Percentiles rank a stretch among this genome's conserved stretches.
These are phyloP conservation scores for Chaetomiaceae sp. DNA, from an alignment of 2,329 filamentous ascomycete species.

Conservation along the genomic window DNA sequence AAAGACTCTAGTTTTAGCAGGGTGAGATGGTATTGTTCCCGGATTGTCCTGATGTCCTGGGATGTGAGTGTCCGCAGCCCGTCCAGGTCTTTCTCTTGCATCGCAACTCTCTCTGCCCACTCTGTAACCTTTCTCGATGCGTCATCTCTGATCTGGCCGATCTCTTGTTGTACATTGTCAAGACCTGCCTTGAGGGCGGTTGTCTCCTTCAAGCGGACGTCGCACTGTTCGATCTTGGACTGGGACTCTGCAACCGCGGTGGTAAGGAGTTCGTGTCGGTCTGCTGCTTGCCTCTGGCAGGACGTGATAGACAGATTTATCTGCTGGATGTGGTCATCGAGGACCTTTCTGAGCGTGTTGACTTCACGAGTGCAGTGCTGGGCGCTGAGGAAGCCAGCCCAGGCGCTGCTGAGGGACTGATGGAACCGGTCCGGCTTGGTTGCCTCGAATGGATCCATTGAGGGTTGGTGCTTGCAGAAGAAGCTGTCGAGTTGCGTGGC, in stretches of 20 bases:
- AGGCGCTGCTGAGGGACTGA: constrained; percentile 18
- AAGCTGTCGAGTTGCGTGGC: not conserved
- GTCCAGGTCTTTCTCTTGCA: constrained; percentile 12
- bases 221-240: constrained; percentile 14
- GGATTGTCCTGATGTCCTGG: constrained; percentile 7
- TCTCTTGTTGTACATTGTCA: constrained; percentile 13
- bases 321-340: constrained; percentile 17
- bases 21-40: constrained; percentile 10
- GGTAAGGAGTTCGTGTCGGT: constrained; percentile 13
- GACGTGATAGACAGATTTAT: constrained; percentile 12
- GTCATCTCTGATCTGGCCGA: constrained; percentile 9
- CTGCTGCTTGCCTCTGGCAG: constrained; percentile 12
- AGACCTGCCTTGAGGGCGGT: constrained; percentile 4
- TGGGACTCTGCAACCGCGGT: constrained; percentile 13
- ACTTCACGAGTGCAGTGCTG: constrained; percentile 22
- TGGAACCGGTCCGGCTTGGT: constrained; percentile 15
- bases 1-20: constrained; percentile 16
- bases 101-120: constrained; percentile 6
- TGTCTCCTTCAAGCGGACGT: constrained; percentile 6
- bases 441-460: constrained; percentile 15
- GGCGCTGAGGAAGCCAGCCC: constrained; percentile 22
- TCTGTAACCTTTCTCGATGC: constrained; percentile 1
- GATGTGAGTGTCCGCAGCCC: not conserved
- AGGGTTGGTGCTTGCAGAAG: not conserved
- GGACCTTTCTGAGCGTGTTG: constrained; percentile 10